These are phyloP conservation scores for Backusella luteola DNA, from an alignment of 192 early-diverging fungal genomes.

Conservation along the genomic window DNA sequence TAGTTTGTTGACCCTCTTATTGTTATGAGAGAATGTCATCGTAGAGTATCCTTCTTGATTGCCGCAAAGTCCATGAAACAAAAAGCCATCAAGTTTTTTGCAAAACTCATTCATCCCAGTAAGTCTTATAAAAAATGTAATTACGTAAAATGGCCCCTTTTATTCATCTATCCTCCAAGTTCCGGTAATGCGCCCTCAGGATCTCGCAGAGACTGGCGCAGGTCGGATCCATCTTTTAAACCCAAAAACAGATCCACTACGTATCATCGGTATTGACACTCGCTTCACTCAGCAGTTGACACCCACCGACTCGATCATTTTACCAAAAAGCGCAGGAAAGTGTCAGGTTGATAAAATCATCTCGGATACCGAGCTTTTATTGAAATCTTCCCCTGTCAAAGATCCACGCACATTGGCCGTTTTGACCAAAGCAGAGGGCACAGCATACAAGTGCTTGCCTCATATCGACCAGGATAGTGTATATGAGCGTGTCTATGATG, in stretches of 20 bases:
- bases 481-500: slow-evolving; percentile 77
- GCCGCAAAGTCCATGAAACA: slow-evolving; percentile 90
- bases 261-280: slow-evolving; percentile 70
- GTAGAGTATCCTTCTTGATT: slow-evolving; percentile 76
- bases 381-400: slow-evolving; percentile 70
- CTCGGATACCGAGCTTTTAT: slow-evolving; percentile 76
- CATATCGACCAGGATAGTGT: slow-evolving; percentile 89
- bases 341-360: slow-evolving; percentile 74
- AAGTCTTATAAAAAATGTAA: slow-evolving; percentile 18
- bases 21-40: slow-evolving; percentile 76
- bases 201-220: slow-evolving; percentile 70
- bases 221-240: slow-evolving; percentile 72
- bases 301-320: slow-evolving; percentile 57
- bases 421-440: slow-evolving; percentile 50
- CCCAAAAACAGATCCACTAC: slow-evolving; percentile 59
- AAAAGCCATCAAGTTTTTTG: slow-evolving; percentile 79
- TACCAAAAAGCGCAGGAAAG: slow-evolving; percentile 58
- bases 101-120: slow-evolving; percentile 74
- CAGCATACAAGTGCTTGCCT: slow-evolving; percentile 65
- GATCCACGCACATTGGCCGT: slow-evolving; percentile 61
- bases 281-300: slow-evolving; percentile 65
- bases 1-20: slow-evolving; percentile 96
- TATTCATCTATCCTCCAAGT: slow-evolving; percentile 36
- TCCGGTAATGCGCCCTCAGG: slow-evolving; percentile 91
- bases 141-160: too few relatives aligned